Percentiles rank a stretch among this genome's conserved stretches.
These are phyloP conservation scores for Sutorius australiensis DNA, from an alignment of 768 basidiomycete species.

Conservation along the genomic window DNA sequence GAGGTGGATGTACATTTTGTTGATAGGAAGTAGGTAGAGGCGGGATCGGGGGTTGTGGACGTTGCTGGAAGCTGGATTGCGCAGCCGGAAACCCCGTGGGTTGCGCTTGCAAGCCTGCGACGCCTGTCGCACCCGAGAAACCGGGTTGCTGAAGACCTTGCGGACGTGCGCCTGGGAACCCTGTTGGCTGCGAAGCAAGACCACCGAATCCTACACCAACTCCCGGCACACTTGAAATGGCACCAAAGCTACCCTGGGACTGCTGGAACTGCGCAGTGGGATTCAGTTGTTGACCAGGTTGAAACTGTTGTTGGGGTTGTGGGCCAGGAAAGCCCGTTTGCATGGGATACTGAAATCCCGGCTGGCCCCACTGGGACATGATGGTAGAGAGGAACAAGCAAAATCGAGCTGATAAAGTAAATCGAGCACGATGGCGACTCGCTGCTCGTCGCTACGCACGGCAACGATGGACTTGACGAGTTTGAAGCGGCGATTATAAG, in stretches of 20 bases:
- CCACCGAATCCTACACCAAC: constrained; percentile 35
- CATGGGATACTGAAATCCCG: constrained; percentile 68
- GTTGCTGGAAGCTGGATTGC: constrained; percentile 32
- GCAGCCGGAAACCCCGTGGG: constrained; percentile 45
- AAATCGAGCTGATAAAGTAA: background rate
- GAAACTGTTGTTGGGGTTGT: constrained; percentile 46
- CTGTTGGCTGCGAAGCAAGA: constrained; percentile 63
- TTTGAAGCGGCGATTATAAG: constrained; percentile 19
- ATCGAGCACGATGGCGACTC: background rate
- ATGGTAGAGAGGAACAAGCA: constrained; percentile 10
- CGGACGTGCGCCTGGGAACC: constrained; percentile 36
- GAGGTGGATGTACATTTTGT: constrained; percentile 40
- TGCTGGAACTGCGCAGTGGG: constrained; percentile 39
- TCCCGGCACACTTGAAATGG: constrained; percentile 23
- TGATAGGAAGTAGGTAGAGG: constrained; percentile 62
- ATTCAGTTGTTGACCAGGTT: constrained; percentile 32
- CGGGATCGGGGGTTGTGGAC: constrained; percentile 57
- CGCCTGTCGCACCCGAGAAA: constrained; percentile 35
- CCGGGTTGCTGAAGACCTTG: constrained; percentile 46
- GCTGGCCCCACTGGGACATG: constrained; percentile 80
- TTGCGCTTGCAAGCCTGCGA: constrained; percentile 43
- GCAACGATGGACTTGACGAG: background rate
- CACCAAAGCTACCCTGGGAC: constrained; percentile 34
- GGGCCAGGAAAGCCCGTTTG: constrained; percentile 60
- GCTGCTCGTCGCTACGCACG: background rate